phyloP scores from a whole-genome alignment of 495 filamentous ascomycete species.

The Penicilliopsis zonata region DNA sequence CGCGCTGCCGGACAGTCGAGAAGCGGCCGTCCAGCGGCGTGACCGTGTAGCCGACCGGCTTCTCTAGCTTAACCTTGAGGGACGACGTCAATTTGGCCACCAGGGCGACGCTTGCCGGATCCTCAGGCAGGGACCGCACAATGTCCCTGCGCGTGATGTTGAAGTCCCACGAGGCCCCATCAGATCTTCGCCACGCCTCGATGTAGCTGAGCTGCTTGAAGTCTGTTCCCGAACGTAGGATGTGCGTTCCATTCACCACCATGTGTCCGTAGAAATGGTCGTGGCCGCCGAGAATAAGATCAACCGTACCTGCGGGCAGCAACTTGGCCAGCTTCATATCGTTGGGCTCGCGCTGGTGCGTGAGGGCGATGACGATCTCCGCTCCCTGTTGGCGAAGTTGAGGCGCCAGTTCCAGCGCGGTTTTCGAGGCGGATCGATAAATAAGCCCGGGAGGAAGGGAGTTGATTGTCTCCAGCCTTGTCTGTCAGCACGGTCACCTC shows the following conservation, averaged over 20 bases:
- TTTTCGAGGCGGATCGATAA: conserved; percentile 62
- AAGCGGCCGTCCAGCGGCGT: conserved; percentile 76
- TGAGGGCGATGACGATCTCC: conserved; percentile 69
- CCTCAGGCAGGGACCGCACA: conserved; percentile 49
- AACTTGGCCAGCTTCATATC: conserved; percentile 69
- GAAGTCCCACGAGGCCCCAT: conserved; percentile 54
- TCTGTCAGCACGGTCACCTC: conserved; percentile 13
- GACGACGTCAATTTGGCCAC: conserved; percentile 56
- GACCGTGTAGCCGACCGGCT: conserved; percentile 71
- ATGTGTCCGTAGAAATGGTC: conserved; percentile 79
- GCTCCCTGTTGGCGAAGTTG: conserved; percentile 61
- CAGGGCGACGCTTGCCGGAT: conserved; percentile 40
- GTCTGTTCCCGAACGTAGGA: conserved; percentile 74
- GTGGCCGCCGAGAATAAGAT: conserved; percentile 79
- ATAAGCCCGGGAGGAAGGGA: conserved; percentile 66
- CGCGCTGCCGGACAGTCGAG: conserved; percentile 59
- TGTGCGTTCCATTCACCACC: conserved; percentile 62
- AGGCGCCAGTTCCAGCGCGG: conserved; percentile 59
- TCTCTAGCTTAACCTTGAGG: conserved; percentile 63
- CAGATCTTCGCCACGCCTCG: conserved; percentile 48
- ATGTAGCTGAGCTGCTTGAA: conserved; percentile 88
- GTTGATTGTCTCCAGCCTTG: conserved; percentile 79
- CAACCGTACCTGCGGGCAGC: conserved; percentile 53
- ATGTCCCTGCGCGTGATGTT: conserved; percentile 66
- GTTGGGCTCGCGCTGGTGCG: conserved; percentile 78